Evolutionary conservation across 352 stramenopile genomes (phyloP), one percentile per base, ranked within the genome.

Genomic region (Phytophthora capsici): DNA sequence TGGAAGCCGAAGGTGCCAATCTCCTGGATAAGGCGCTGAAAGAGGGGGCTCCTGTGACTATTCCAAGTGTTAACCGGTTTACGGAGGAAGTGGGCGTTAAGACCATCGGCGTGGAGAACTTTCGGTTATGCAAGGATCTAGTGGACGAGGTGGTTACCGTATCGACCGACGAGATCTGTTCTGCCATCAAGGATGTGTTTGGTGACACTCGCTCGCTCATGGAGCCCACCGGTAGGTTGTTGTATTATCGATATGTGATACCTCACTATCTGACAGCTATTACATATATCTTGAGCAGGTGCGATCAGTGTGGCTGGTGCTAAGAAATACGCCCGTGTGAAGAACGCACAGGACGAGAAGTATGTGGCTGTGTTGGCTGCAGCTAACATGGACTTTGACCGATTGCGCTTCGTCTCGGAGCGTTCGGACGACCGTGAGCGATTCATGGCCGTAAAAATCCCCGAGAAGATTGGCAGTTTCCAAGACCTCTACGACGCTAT

Each of bases 341-440:
- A 69, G 30, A 68, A 80, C 22, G 64, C 68, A 2, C 48, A 67
- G 30, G 78, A 91, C 40, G 81, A 93, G 55, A 98, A 89, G 41
- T 94, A 98, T 52, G 95, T 99, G 12, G 96, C 94, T 6, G 93
- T 99, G 45, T 88, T 98, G 41, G 98, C 94, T 8, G 97, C 97
- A 9, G 97, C 97, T n/a, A 99, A 99, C 77, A 99, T 99, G 96
- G 97, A 99, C 80, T 99, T 99, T 81, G 96, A 99, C 75, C 91
- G 97, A 16, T 84, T 99, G n/a, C 89, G 97, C 36, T 99, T 99
- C 64, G 93, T 99, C 7, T 70, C 57, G 32, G 44, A 68, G 60
- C 85, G 84, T 30, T 93, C 86, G 26, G 97, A 99, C 75, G 90
- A 96, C 47, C 96, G 93, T 14, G 97, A 99, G 78, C 88, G 86